Evolutionary conservation across 495 filamentous ascomycete genomes (phyloP).

Genomic region (Aspergillus nidulans): DNA sequence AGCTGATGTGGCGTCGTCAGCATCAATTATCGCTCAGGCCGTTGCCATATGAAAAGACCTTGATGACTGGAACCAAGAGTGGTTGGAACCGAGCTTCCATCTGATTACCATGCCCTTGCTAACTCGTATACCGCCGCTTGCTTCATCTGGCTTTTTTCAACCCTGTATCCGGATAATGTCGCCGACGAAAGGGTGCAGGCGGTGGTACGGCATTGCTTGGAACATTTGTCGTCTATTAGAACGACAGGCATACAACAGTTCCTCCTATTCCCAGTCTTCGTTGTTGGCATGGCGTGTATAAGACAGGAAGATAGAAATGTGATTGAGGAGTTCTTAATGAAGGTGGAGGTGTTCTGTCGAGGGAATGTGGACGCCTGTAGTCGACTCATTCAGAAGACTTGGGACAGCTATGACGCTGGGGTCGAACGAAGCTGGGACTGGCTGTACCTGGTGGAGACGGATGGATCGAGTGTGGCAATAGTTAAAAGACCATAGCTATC

Average conservation of each 20-base stretch:
- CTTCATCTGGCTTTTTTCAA: background rate
- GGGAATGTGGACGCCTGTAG: background rate
- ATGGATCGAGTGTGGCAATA: background rate
- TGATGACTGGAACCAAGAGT: background rate
- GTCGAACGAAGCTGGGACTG: background rate
- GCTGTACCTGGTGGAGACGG: background rate
- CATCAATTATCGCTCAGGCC: background rate
- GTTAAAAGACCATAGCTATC: background rate
- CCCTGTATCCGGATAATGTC: background rate
- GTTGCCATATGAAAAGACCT: background rate
- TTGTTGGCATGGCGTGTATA: background rate
- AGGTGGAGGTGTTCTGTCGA: background rate
- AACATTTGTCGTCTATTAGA: background rate
- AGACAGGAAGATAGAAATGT: background rate
- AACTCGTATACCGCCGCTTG: background rate
- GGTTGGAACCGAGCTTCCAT: background rate
- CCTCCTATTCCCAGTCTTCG: background rate
- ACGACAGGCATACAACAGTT: background rate
- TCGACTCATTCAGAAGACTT: background rate
- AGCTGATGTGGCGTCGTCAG: background rate
- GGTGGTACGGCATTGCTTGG: background rate
- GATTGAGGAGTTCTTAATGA: background rate
- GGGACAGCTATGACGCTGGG: background rate
- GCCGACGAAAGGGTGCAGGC: background rate
- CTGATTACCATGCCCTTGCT: background rate